phyloP scores from a whole-genome alignment of 805 yeast genomes.

The Metschnikowia shivogae region DNA sequence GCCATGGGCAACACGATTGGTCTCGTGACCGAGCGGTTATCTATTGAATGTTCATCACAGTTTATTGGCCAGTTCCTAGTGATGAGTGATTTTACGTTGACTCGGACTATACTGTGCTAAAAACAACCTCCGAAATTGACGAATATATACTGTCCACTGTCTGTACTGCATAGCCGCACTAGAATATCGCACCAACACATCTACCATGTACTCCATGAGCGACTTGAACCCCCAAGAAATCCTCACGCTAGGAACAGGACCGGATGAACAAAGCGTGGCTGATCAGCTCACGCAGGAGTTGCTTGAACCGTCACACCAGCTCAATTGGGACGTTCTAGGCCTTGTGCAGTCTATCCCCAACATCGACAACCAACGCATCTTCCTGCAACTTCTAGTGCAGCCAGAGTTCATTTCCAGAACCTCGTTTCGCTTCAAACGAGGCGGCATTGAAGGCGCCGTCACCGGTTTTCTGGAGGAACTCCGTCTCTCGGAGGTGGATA shows the following conservation, averaged over 20 bases:
- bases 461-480: conserved; percentile 55
- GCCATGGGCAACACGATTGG: too few species aligned
- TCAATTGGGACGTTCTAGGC: conserved; percentile 71
- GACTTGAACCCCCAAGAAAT: conserved; percentile 7
- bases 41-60: too few species aligned
- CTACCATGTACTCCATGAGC: background rate
- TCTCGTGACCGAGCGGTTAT: too few species aligned
- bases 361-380: conserved; percentile 32
- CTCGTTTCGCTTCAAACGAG: conserved; percentile 60
- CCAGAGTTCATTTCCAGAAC: conserved; percentile 68
- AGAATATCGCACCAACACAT: too few species aligned
- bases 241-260: background rate
- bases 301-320: conserved; percentile 56
- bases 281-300: conserved; percentile 30
- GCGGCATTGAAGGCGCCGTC: conserved; percentile 74
- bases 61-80: too few species aligned
- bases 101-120: too few species aligned
- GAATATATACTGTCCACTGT: too few species aligned
- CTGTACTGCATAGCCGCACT: too few species aligned
- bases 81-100: too few species aligned
- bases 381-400: conserved; percentile 45
- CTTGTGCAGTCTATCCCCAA: conserved; percentile 57
- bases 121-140: too few species aligned
- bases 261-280: background rate
- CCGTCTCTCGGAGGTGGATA: conserved; percentile 41